Base-by-base conservation (phyloP, 768 basidiomycete species). In the Jaapia argillacea region DNA sequence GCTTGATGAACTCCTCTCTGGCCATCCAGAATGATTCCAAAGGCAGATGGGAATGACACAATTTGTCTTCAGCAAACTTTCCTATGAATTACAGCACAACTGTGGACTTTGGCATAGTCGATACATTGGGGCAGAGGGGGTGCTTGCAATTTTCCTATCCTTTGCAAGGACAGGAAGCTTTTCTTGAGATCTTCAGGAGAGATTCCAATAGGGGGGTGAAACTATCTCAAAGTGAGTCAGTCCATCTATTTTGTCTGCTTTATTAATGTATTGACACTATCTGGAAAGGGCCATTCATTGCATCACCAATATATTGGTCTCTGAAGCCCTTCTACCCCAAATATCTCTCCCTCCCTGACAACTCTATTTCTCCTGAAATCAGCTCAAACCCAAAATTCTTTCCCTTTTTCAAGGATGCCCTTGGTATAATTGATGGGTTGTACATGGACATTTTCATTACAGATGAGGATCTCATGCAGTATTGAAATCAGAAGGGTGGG, bases 361-460 rank as follows among this genome's bases (percentile, higher is more conserved):
- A 45, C 38, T 47, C 53, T 3, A 40, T 53, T n/a, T 56, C 57
- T 23, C 13, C 39, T 0, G 44, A 51, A 7, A 65, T 68, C n/a
- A 12, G 1, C 0, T 12, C 49, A 26, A 56, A 66, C 43, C 48
- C 57, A 13, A 56, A 59, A 38, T 54, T 62, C 40, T 66, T 42
- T 43, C 67, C 62, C 0, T 67, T 48, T 43, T 66, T 69, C 42
- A 37, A 45, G 25, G 47, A 56, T 24, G 54, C 56, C 20, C 38
- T 56, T 33, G 59, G 61, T 3, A 56, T 60, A 0, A 55, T 69
- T 43, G 64, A 67, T 54, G 60, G 67, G 2, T 56, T 62, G 0
- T 56, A 63, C 27, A 52, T 66, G 24, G 42, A 49, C 46, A 51
- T 48, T 2, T 52, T 43, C 25, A 48, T 49, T 1, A 23, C 54